Evolutionary conservation across 768 basidiomycete genomes (phyloP), one percentile per base, ranked within the genome.

Genomic region (Serendipita sp.): DNA sequence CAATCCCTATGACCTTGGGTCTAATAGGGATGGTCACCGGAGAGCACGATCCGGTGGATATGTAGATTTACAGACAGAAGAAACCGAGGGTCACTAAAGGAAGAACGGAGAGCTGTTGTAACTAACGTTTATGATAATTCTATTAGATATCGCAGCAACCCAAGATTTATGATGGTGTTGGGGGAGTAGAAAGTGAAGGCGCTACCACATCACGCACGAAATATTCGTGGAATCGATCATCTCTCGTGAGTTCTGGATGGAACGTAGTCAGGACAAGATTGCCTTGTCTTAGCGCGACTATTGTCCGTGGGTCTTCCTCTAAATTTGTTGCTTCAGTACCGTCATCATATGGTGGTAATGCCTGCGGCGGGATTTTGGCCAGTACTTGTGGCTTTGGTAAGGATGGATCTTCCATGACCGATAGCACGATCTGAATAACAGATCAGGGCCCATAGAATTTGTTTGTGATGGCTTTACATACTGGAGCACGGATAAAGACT

Each of bases 401-500:
- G 28, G 85, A 79, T 0, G 81, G 78, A 66, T 80, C 81, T n/a
- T 74, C 72, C 0, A 79, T 72, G 28, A 89, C 72, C 18, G 76
- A 73, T 16, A 85, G 74, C 2, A 92, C 78, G 44, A 91, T 87
- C 89, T 91, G 15, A 28, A 8, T 15, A 28, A 41, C 41, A 13
- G 41, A 30, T 63, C 30, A 18, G n/a, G 8, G 8, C 48, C 30
- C 48, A 8, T 8, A 60, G 67, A 46, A 53, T 62, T 30, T 28
- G 38, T 41, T 58, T 46, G 66, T 44, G 45, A 53, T 32, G 56
- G 8, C 32, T 32, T 16, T 8, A 76, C 84, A 47, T 71, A 86
- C 89, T 0, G 94, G 94, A 54, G 94, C 94, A 47, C 94, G 89
- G 69, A 98, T 98, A 76, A 98, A 98, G 51, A 96, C 80, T 0